phyloP scores from a whole-genome alignment of 768 basidiomycete species.

The Mycena belliarum region DNA sequence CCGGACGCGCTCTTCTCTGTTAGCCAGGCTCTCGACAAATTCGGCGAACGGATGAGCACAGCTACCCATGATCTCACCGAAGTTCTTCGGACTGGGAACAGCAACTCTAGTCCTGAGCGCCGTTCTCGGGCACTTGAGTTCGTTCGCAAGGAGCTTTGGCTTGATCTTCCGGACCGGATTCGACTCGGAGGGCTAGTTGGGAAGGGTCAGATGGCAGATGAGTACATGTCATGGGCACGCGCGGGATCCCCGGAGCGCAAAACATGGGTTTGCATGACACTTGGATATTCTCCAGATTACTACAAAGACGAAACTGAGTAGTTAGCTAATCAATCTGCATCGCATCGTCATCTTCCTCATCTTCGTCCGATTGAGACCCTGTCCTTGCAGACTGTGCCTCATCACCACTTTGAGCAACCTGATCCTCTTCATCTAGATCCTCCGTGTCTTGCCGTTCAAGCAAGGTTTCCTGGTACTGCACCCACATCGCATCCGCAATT shows the following conservation, averaged over 20 bases:
- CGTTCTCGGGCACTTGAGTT: background rate
- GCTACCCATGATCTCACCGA: background rate
- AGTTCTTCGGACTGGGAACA: background rate
- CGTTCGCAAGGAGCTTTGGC: background rate
- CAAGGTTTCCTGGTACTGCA: conserved; percentile 2
- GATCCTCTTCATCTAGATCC: conserved; percentile 1
- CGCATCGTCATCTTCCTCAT: background rate
- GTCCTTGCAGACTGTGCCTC: background rate
- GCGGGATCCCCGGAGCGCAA: background rate
- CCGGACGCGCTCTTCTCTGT: background rate
- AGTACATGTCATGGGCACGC: background rate
- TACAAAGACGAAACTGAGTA: background rate
- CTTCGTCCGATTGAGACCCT: background rate
- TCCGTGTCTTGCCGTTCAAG: background rate
- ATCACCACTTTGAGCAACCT: background rate
- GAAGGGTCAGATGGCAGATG: background rate
- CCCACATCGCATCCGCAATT: conserved; percentile 14
- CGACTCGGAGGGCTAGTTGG: background rate
- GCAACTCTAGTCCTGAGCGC: conserved; percentile 3
- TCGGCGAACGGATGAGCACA: background rate
- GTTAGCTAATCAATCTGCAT: conserved; percentile 5
- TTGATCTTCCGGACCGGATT: background rate
- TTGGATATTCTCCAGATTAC: background rate
- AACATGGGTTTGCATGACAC: background rate
- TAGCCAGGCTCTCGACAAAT: background rate